These are phyloP conservation scores for Mucor sp. DNA, from an alignment of 371 early-diverging fungal genomes.

Conservation along the genomic window DNA sequence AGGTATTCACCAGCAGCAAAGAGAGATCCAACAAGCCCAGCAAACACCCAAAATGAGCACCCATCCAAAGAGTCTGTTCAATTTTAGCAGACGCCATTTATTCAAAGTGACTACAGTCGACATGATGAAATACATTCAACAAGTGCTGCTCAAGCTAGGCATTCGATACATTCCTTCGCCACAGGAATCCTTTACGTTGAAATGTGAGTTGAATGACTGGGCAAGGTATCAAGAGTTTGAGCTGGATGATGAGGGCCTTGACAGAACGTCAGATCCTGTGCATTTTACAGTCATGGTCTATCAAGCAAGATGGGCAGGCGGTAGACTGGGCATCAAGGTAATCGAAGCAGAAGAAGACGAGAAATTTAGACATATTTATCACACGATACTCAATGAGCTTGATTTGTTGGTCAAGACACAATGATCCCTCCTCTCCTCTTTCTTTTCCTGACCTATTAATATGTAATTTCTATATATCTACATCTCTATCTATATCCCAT, in stretches of 20 bases:
- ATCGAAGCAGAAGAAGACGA: slow-evolving; percentile 20
- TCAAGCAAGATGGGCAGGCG: slow-evolving; percentile 36
- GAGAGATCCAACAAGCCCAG: background rate
- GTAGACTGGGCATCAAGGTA: slow-evolving; percentile 26
- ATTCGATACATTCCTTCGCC: slow-evolving; percentile 18
- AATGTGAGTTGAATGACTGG: slow-evolving; percentile 29
- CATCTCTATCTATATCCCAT: too few relatives aligned
- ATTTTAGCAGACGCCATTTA: slow-evolving; percentile 40
- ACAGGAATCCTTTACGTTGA: slow-evolving; percentile 26
- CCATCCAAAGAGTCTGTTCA: slow-evolving; percentile 44
- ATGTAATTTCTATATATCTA: too few relatives aligned
- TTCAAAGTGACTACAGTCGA: slow-evolving; percentile 32
- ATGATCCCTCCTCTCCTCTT: background rate
- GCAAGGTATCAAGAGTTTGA: slow-evolving; percentile 1
- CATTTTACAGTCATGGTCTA: slow-evolving; percentile 25
- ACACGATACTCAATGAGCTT: slow-evolving; percentile 21
- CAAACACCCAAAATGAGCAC: slow-evolving; percentile 16
- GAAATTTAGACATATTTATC: slow-evolving; percentile 18
- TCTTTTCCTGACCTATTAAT: too few relatives aligned
- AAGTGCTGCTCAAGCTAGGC: slow-evolving; percentile 24
- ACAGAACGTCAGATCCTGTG: background rate
- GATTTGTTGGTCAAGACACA: background rate
- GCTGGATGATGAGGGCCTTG: background rate
- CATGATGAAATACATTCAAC: slow-evolving; percentile 35
- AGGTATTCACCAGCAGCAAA: background rate